Evolutionary conservation across 495 filamentous ascomycete species (phyloP), one percentile per base, ranked within the genome.

Genomic region (Apiosordaria backusii): DNA sequence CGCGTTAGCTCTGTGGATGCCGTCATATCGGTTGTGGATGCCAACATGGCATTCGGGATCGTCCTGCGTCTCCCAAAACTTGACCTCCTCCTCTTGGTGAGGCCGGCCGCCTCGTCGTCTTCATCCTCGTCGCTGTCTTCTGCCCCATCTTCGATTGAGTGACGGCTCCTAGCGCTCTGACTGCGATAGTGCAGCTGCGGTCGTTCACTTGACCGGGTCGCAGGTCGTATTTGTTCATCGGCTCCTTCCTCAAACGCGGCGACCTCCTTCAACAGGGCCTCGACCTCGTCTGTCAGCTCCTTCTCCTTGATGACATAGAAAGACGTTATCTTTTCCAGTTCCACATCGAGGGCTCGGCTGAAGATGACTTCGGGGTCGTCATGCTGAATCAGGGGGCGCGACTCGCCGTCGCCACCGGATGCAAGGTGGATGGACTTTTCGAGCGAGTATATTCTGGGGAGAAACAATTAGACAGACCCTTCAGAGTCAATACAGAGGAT

Each of bases 291-390:
- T 62, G 89, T 87, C 58, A 98, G 87, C 72, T 97, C 92, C 10
- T 83, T 78, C 77, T 99, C 92, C 74, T 98, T 98, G 59, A 90
- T 78, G 64, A 86, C 85, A 77, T 92, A 98, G 78, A 98, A 99
- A 1, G 88, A 89, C 73, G 86, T 90, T 63, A 98, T 90, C 81
- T 97, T 98, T 76, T 97, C 92, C 62, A 99, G 78, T 74, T 98
- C 95, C 2, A 87, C 82, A 76, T 98, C 95, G 9, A 99, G 83
- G 27, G 92, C 89, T 63, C 88, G 86, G 60, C 81, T 81, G 71
- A 97, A 99, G 64, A 92, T 79, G 18, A 82, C 78, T 76, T 98
- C 93, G 29, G 92, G 87, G 69, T 97, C 88, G 60, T 85, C 78
- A 45, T 45, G 35, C 55, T 84, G 85, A 61, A 99, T 87, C 23